Conservation (phyloP, 352 stramenopile species). For the Phytophthora rubi region DNA sequence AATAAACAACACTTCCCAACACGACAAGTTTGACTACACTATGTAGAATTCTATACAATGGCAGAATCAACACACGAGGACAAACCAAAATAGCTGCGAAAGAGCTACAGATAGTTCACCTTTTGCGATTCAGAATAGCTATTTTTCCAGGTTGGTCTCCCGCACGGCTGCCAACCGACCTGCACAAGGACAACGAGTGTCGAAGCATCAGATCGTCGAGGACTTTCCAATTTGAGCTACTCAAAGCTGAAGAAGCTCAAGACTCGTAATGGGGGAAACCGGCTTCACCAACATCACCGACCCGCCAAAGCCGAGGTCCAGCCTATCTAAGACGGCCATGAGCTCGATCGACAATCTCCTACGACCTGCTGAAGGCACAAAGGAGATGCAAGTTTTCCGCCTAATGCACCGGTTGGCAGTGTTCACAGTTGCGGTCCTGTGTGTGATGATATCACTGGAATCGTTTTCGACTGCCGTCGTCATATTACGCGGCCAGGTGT, state of each 20-base stretch:
- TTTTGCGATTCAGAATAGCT: neutral
- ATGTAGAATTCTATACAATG: neutral
- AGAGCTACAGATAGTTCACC: neutral
- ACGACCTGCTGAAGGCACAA: slow-evolving; percentile 1
- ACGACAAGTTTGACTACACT: neutral
- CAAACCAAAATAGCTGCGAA: neutral
- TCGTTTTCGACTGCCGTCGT: slow-evolving; percentile 27
- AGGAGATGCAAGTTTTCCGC: neutral
- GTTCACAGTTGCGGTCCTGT: slow-evolving; percentile 27
- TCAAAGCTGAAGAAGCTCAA: slow-evolving; percentile 1
- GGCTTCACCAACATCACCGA: slow-evolving; percentile 19
- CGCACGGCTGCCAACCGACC: too few species aligned
- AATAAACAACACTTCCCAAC: neutral
- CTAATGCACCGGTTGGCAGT: slow-evolving; percentile 29
- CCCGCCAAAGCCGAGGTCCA: neutral
- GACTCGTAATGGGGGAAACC: slow-evolving; percentile 12
- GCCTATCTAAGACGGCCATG: neutral
- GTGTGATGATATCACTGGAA: slow-evolving; percentile 33
- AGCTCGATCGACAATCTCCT: slow-evolving; percentile 1
- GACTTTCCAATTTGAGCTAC: neutral
- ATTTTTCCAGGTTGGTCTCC: neutral
- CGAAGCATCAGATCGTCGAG: neutral
- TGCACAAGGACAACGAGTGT: neutral
- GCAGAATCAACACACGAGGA: neutral
- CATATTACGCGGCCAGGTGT: slow-evolving; percentile 23